phyloP scores from a whole-genome alignment of 768 basidiomycete genomes.

The Hypholoma fasciculare region DNA sequence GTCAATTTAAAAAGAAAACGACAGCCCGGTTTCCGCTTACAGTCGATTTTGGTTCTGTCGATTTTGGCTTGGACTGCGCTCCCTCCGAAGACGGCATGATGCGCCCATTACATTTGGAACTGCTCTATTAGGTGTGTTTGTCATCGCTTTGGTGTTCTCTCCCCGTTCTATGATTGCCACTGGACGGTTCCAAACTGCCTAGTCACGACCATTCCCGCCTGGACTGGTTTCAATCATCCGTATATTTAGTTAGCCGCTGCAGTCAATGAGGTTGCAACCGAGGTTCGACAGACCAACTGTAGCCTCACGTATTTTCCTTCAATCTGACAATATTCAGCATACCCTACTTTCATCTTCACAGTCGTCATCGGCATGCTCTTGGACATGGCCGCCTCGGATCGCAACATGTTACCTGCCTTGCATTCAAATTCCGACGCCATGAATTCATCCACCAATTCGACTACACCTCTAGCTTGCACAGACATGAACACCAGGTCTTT shows the following conservation, averaged over 20 bases:
- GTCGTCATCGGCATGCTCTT: background rate
- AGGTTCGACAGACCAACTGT: background rate
- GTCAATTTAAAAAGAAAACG: no score
- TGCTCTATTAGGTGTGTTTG: background rate
- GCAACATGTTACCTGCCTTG: slow-evolving; percentile 9
- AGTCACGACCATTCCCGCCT: background rate
- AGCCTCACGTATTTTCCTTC: background rate
- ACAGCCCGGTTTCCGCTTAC: no score
- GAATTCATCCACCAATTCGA: slow-evolving; percentile 5
- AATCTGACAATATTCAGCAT: background rate
- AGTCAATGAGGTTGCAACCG: background rate
- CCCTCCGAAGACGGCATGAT: no score
- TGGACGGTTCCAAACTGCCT: background rate
- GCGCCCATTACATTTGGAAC: background rate
- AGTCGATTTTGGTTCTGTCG: no score
- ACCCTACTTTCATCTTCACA: background rate
- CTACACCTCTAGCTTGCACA: background rate
- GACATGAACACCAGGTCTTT: slow-evolving; percentile 6
- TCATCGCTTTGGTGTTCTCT: background rate
- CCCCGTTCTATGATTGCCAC: background rate
- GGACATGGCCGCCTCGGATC: background rate
- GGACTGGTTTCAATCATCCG: background rate
- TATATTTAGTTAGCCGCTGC: slow-evolving; percentile 3
- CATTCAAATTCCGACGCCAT: slow-evolving; percentile 3
- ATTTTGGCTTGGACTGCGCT: background rate